These are phyloP conservation scores for Amauroascus verrucosus DNA, from an alignment of 2,329 filamentous ascomycete genomes.

Conservation along the genomic window DNA sequence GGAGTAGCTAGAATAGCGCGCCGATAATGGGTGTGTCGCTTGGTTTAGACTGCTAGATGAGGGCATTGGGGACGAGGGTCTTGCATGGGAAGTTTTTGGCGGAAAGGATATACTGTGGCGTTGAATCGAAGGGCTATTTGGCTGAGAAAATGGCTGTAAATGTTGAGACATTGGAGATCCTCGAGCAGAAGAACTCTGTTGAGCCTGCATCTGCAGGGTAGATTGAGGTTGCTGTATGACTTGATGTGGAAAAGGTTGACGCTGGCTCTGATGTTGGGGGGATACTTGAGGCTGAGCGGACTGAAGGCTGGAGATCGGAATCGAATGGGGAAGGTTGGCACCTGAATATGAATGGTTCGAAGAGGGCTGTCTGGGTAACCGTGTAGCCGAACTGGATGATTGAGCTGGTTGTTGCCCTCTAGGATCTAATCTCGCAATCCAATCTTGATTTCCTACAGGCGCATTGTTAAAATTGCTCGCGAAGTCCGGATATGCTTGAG, in stretches of 20 bases:
- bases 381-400: not conserved
- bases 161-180: constrained; percentile 13
- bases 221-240: constrained; percentile 7
- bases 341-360: constrained; percentile 6
- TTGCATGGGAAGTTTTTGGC: constrained; percentile 8
- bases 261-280: constrained; percentile 11
- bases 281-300: constrained; percentile 2
- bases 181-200: constrained; percentile 5
- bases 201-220: not conserved
- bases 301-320: constrained; percentile 7
- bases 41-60: constrained; percentile 1
- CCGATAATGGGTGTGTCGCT: not conserved
- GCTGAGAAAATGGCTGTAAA: constrained; percentile 10
- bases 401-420: constrained; percentile 21
- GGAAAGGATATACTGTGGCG: constrained; percentile 10
- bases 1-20: not conserved
- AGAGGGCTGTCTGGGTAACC: constrained; percentile 5
- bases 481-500: constrained; percentile 11
- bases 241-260: constrained; percentile 12
- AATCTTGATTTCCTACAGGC: constrained; percentile 24
- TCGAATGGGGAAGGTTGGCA: not conserved
- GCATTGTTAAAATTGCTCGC: not conserved
- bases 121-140: constrained; percentile 10
- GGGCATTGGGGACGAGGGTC: constrained; percentile 10
- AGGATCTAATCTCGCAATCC: constrained; percentile 36